These are phyloP conservation scores for Cystobasidium tubakii DNA, from an alignment of 768 basidiomycete genomes.

Conservation along the genomic window DNA sequence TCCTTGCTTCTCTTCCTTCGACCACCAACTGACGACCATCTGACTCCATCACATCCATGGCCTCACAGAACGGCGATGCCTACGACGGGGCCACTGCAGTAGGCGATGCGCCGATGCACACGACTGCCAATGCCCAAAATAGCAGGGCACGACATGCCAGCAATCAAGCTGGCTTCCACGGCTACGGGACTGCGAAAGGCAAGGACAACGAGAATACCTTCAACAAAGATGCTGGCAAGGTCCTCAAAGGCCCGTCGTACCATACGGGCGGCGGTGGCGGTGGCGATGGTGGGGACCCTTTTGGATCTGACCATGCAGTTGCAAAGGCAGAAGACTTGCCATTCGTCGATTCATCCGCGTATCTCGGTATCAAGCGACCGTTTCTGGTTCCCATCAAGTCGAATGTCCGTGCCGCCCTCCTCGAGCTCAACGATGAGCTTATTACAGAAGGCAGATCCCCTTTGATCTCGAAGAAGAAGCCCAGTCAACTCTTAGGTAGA, in stretches of 20 bases:
- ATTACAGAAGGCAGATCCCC: background rate
- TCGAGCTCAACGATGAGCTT: slow-evolving; percentile 65
- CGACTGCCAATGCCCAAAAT: background rate
- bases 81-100: slow-evolving; percentile 30
- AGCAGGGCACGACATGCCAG: background rate
- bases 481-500: slow-evolving; percentile 62
- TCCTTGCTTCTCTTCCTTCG: background rate
- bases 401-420: slow-evolving; percentile 64
- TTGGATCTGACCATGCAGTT: background rate
- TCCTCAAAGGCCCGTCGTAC: background rate
- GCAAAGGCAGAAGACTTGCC: slow-evolving; percentile 10
- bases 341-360: slow-evolving; percentile 27
- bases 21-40: background rate
- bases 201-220: slow-evolving; percentile 13
- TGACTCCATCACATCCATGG: background rate
- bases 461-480: slow-evolving; percentile 51
- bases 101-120: background rate
- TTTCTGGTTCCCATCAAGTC: slow-evolving; percentile 68
- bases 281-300: slow-evolving; percentile 11
- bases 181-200: background rate
- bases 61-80: slow-evolving; percentile 16
- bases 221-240: slow-evolving; percentile 22
- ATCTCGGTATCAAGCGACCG: slow-evolving; percentile 47
- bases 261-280: background rate
- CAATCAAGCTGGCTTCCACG: background rate